Evolutionary conservation across 345 rosid species (phyloP).

Genomic region (Eucalyptus curtisii): DNA sequence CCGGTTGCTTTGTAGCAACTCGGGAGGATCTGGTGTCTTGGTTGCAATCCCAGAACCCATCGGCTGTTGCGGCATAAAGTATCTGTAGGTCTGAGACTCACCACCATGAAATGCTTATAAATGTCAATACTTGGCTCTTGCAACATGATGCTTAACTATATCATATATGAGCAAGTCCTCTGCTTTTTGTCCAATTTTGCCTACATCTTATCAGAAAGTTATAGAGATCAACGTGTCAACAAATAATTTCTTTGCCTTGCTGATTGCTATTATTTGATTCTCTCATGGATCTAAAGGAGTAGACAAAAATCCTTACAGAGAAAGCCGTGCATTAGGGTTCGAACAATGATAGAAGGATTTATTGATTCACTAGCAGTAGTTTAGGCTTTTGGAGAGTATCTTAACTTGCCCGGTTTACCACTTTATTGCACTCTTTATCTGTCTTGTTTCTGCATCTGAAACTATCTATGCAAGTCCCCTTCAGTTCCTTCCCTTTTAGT

Average conservation of each 20-base stretch:
- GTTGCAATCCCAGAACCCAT: constrained; percentile 50
- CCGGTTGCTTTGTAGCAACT: constrained; percentile 68
- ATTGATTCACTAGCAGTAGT: not conserved
- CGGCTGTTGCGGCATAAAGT: constrained; percentile 1
- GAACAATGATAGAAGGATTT: not conserved
- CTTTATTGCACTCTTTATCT: not conserved
- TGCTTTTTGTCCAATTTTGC: not conserved
- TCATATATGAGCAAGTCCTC: not conserved
- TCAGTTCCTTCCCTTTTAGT: not conserved
- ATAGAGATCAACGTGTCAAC: not conserved
- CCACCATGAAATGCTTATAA: not conserved
- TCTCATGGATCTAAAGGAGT: not conserved
- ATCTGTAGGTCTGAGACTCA: not conserved
- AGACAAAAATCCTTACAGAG: not conserved
- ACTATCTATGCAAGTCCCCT: not conserved
- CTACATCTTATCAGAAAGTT: not conserved
- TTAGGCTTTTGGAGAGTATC: not conserved
- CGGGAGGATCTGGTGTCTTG: constrained; percentile 65
- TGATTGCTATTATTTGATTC: not conserved
- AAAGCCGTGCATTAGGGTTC: not conserved
- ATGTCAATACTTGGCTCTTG: not conserved
- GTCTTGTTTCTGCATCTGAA: not conserved
- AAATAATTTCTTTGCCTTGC: not conserved
- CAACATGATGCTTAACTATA: not conserved
- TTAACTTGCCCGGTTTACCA: not conserved